Base-by-base conservation (phyloP, 345 rosid genomes). In the Hibiscus mutabilis region DNA sequence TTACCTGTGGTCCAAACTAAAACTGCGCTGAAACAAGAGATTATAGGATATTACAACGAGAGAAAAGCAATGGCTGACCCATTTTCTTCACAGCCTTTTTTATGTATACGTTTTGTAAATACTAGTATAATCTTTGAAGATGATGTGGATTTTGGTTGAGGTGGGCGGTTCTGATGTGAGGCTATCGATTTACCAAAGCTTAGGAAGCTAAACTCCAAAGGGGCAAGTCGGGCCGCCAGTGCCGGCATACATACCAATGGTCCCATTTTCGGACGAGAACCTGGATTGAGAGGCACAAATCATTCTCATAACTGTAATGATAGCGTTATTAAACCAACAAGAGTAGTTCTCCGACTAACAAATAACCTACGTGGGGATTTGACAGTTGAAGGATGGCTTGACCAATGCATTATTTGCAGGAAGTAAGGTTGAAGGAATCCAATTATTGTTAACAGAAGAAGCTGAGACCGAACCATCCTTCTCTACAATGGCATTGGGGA, bases 191-290 rank as follows among this genome's bases (percentile, higher is more conserved):
- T 77, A 82, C 85, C 85, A 66, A 67, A 31, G 77, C 60, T 70
- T 49, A 72, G 74, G 73, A 77, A 14, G 68, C 80, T 93, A 93
- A 76, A 91, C 88, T 74, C 97, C 98, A 65, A 93, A 92, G 0
- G 96, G 98, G 78, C 92, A 93, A 2, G 93, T 85, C 6, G 98
- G 91, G 35, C 93, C 93, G 13, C 87, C 92, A 1, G 91, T 85
- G 77, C 93, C 89, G 11, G 87, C 78, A 75, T 82, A 81, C 87
- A 93, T 87, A 42, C 91, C 87, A 33, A 89, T 68, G 72, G 78
- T 72, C 78, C 88, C 89, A 75, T 83, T 86, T 33, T 86, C 84
- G 2, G 91, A 82, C 25, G 91, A 85, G 55, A 88, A 88, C 78
- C 93, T 88, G 73, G 68, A 63, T 53, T 16, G 3, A 47, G 64